Base-by-base conservation (phyloP, 352 stramenopile species). In the Pythium guiyangense region DNA sequence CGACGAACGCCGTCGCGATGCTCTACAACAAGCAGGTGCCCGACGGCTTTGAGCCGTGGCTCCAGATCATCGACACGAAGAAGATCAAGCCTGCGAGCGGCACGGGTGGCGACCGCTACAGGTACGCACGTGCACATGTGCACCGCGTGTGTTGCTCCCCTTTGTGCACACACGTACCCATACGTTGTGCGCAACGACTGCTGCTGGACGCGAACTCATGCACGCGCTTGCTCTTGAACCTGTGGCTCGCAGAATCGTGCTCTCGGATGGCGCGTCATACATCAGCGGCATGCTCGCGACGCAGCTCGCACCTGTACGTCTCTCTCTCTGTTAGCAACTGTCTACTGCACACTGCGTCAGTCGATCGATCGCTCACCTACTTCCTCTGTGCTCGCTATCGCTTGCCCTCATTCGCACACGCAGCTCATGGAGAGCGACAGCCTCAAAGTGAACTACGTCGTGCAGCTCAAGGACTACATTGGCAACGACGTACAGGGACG, bases 281-380 rank as follows among this genome's bases (percentile, higher is more conserved):
- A 92, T 94, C 58, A 94, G 85, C 61, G 85, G 85, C 53, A 94
- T 94, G 85, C 70, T 94, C 22, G 84, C 85, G 14, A 92, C 83
- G 43, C 85, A 94, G 63, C 58, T 94, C 39, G 79, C 81, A 15
- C 70, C 79, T 48, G 85, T 94, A 71, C 43, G 70, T 70, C 11
- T 35, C 14, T 12, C 9, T 31, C 15, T 25, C n/a, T 10, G 18
- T 27, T 26, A 18, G 31, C 18, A 31, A 6, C 9, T n/a, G 1
- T 35, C n/a, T n/a, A n/a, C n/a, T n/a, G n/a, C n/a, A n/a, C n/a
- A n/a, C n/a, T n/a, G n/a, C n/a, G n/a, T n/a, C n/a, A n/a, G n/a
- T n/a, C n/a, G n/a, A n/a, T n/a, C n/a, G 5, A 25, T 11, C 39
- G 25, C 37, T 26, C 27, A 25, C n/a, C n/a, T 20, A 5, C 45